A percentile compares a stretch with the other conserved stretches of the same genome.
phyloP scores from a whole-genome alignment of 2,329 filamentous ascomycete species.

The Neospermospora avenae region DNA sequence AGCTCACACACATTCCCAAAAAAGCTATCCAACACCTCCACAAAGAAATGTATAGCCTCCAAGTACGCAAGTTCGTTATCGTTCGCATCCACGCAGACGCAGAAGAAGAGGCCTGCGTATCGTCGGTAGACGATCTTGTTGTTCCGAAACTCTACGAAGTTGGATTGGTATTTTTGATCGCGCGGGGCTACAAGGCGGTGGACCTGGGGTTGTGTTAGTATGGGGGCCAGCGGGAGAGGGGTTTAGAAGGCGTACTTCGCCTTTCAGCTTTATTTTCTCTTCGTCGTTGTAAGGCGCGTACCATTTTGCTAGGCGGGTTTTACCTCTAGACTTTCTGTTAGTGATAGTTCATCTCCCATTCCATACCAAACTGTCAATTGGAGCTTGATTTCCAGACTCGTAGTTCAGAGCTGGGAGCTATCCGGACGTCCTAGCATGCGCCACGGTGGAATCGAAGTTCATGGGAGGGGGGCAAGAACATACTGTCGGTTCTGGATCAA shows the following conservation, averaged over 20 bases:
- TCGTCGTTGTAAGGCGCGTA: slow-evolving; percentile 98
- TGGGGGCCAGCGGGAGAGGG: not conserved
- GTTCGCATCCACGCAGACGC: slow-evolving; percentile 97
- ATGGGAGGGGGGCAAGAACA: slow-evolving; percentile 21
- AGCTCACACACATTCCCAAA: slow-evolving; percentile 99
- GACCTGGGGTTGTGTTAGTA: slow-evolving; percentile 53
- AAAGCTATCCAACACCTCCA: slow-evolving; percentile 96
- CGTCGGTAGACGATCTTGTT: slow-evolving; percentile 97
- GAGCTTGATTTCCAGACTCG: not conserved
- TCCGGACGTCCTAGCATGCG: not conserved
- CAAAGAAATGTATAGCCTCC: slow-evolving; percentile 98
- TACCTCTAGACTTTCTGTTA: slow-evolving; percentile 63
- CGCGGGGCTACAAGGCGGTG: slow-evolving; percentile 96
- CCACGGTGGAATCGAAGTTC: not conserved
- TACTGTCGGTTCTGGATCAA: slow-evolving; percentile 88
- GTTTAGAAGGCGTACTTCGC: slow-evolving; percentile 62
- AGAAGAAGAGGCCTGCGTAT: slow-evolving; percentile 98
- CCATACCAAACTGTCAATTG: not conserved
- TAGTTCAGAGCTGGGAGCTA: not conserved
- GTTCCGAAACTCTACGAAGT: slow-evolving; percentile 95
- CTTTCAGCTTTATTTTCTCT: slow-evolving; percentile 98
- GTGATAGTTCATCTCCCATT: slow-evolving; percentile 6
- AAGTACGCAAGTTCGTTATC: slow-evolving; percentile 97
- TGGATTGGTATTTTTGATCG: slow-evolving; percentile 99
- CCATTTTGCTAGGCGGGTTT: slow-evolving; percentile 98